Conservation (phyloP, 768 basidiomycete species). For the Serendipita sp. region DNA sequence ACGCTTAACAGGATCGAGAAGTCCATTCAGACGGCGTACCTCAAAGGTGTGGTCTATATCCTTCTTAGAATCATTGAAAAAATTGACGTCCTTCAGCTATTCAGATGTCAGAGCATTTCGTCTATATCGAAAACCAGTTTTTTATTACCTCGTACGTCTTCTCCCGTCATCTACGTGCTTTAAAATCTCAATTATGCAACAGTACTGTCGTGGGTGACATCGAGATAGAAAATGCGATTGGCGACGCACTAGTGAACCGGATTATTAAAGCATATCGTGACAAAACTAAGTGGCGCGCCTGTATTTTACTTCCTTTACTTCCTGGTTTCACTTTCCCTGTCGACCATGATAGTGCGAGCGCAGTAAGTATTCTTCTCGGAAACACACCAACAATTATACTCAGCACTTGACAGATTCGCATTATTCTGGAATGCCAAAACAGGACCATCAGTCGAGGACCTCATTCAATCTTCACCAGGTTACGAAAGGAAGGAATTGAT, state of each 20-base stretch:
- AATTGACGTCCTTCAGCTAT: conserved; percentile 41
- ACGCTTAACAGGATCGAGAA: conserved; percentile 71
- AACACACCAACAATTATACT: background rate
- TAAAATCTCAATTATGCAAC: conserved; percentile 1
- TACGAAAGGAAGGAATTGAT: conserved; percentile 78
- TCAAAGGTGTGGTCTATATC: conserved; percentile 42
- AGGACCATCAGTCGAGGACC: conserved; percentile 77
- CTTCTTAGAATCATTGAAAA: conserved; percentile 3
- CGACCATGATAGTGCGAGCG: conserved; percentile 83
- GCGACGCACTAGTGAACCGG: conserved; percentile 81
- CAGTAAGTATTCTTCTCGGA: conserved; percentile 34
- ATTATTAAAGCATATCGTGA: conserved; percentile 79
- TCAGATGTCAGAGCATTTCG: conserved; percentile 86
- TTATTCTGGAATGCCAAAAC: conserved; percentile 93
- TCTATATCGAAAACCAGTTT: conserved; percentile 95
- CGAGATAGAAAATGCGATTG: conserved; percentile 82
- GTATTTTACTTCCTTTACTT: conserved; percentile 77
- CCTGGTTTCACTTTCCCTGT: conserved; percentile 91
- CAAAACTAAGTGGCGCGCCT: conserved; percentile 74
- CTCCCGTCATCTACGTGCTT: background rate
- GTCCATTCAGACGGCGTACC: conserved; percentile 89
- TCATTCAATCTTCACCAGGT: conserved; percentile 73
- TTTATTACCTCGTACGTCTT: conserved; percentile 68
- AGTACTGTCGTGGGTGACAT: conserved; percentile 77
- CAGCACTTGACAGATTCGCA: conserved; percentile 45